Conservation (phyloP, 2,329 filamentous ascomycete genomes). For the Talaromyces sp. region DNA sequence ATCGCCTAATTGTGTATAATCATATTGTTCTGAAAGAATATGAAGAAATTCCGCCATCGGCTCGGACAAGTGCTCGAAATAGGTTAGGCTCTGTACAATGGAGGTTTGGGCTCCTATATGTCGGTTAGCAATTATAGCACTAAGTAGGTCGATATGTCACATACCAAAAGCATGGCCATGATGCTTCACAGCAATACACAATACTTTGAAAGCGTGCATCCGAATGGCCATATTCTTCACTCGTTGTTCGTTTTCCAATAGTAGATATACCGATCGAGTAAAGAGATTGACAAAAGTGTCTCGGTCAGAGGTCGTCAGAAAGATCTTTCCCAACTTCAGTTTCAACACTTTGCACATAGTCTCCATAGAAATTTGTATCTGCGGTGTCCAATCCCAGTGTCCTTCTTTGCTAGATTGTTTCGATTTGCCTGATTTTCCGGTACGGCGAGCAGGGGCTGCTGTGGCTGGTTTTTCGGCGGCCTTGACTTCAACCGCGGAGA, state of each 20-base stretch:
- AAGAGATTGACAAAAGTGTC: slow-evolving; percentile 93
- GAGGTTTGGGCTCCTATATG: slow-evolving; percentile 84
- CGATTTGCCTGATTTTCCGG: slow-evolving; percentile 72
- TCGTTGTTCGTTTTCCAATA: slow-evolving; percentile 89
- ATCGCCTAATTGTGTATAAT: slow-evolving; percentile 91
- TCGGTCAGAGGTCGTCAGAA: slow-evolving; percentile 91
- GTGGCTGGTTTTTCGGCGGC: slow-evolving; percentile 82
- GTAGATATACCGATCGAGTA: slow-evolving; percentile 87
- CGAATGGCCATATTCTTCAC: slow-evolving; percentile 85
- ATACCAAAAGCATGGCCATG: slow-evolving; percentile 81
- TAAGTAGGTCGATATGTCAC: background rate
- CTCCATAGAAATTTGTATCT: slow-evolving; percentile 85
- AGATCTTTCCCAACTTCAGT: slow-evolving; percentile 87
- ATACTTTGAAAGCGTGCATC: slow-evolving; percentile 96
- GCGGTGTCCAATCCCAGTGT: slow-evolving; percentile 82
- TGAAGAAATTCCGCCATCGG: slow-evolving; percentile 98
- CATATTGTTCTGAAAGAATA: slow-evolving; percentile 94
- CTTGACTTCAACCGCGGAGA: slow-evolving; percentile 91
- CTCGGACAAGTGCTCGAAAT: slow-evolving; percentile 97
- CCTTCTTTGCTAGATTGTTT: slow-evolving; percentile 67
- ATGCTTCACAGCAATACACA: slow-evolving; percentile 95
- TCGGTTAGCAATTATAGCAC: slow-evolving; percentile 24
- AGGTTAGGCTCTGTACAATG: slow-evolving; percentile 94
- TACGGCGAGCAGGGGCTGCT: slow-evolving; percentile 67
- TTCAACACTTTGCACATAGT: slow-evolving; percentile 95